Conservation (phyloP, 208 protist genomes). For the Leishmania turanica region DNA sequence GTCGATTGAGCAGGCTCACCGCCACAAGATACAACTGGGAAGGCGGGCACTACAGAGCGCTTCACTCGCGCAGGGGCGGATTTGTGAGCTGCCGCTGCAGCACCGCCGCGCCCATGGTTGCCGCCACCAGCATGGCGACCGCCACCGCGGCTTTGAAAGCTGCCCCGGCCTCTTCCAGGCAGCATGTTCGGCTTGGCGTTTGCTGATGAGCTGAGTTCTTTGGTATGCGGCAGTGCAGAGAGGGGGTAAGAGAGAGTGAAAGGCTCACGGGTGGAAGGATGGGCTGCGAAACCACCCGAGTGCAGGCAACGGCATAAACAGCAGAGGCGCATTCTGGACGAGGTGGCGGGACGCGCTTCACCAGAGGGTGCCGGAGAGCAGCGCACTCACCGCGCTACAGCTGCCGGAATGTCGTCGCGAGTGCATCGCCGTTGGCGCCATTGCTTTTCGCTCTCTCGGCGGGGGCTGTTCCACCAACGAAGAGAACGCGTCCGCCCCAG, state of each 20-base stretch:
- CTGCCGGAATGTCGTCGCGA: not conserved
- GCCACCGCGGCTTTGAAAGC: conserved; percentile 14
- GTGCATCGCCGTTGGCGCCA: not conserved
- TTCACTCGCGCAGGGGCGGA: conserved; percentile 14
- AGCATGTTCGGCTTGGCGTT: conserved; percentile 17
- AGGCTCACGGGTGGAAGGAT: not conserved
- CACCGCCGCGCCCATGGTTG: not conserved
- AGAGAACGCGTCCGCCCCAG: not conserved
- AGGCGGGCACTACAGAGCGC: conserved; percentile 31
- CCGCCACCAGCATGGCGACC: conserved; percentile 11
- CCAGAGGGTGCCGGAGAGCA: not conserved
- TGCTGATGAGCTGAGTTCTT: not conserved
- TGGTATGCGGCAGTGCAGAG: not conserved
- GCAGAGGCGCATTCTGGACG: not conserved
- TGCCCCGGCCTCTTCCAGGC: conserved; percentile 34
- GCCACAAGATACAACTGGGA: conserved; percentile 36
- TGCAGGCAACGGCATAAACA: not conserved
- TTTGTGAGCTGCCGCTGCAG: conserved; percentile 3
- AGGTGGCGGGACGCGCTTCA: not conserved
- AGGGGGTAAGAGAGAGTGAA: not conserved
- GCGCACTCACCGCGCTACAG: not conserved
- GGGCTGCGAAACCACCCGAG: not conserved
- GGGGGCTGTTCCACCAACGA: not conserved
- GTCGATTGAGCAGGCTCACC: not conserved
- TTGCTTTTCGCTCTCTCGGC: not conserved